Evolutionary conservation across 2,329 filamentous ascomycete genomes (phyloP).

Genomic region (Trichoderma asperellum): DNA sequence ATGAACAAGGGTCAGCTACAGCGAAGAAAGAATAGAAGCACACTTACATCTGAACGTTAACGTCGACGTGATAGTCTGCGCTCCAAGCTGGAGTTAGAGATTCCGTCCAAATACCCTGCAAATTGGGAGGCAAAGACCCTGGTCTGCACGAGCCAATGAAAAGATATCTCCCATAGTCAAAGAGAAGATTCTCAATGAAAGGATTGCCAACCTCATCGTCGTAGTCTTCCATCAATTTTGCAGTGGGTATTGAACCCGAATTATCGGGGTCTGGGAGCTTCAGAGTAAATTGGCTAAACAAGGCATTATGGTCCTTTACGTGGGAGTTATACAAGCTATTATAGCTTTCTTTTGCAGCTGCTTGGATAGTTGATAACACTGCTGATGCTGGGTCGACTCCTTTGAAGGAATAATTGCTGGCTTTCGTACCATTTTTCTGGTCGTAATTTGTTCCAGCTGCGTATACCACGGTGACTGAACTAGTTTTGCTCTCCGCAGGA

Average conservation of each 20-base stretch:
- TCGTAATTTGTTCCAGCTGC: constrained; percentile 54
- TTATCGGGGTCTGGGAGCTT: constrained; percentile 49
- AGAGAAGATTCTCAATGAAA: constrained; percentile 56
- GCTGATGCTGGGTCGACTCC: constrained; percentile 49
- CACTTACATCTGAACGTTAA: constrained; percentile 60
- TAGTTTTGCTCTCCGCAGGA: constrained; percentile 5
- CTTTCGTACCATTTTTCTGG: constrained; percentile 51
- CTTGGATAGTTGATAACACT: constrained; percentile 42
- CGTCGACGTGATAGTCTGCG: constrained; percentile 61
- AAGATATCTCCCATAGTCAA: constrained; percentile 58
- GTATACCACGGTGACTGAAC: constrained; percentile 36
- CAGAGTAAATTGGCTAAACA: constrained; percentile 48
- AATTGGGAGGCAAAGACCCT: constrained; percentile 57
- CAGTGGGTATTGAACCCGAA: constrained; percentile 47
- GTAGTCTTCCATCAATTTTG: constrained; percentile 27
- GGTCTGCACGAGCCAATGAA: constrained; percentile 58
- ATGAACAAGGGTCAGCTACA: not conserved
- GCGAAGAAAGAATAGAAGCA: rapidly evolving
- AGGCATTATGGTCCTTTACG: constrained; percentile 46
- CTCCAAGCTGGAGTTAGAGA: constrained; percentile 48
- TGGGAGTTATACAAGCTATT: constrained; percentile 42
- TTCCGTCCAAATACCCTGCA: constrained; percentile 61
- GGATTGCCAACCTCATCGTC: constrained; percentile 47
- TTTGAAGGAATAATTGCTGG: constrained; percentile 51
- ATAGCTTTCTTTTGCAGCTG: constrained; percentile 42